phyloP scores from a whole-genome alignment of 495 filamentous ascomycete species.

The Emericellopsis terricola region DNA sequence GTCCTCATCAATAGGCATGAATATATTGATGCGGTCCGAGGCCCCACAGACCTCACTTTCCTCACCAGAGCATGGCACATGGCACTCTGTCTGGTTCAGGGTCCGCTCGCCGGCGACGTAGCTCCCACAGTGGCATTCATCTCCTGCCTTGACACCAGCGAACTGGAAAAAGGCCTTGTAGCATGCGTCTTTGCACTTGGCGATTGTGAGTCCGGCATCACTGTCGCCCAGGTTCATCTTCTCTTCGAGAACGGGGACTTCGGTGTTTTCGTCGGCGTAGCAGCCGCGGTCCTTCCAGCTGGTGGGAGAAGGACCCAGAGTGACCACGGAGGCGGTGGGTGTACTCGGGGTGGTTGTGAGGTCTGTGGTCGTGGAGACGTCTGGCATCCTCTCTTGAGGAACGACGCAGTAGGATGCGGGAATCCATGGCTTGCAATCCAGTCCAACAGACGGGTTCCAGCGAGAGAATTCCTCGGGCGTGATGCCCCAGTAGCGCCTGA shows the following conservation, averaged over 20 bases:
- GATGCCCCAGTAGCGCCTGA: neutral
- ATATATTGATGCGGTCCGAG: neutral
- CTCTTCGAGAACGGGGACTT: neutral
- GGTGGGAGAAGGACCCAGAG: neutral
- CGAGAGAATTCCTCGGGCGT: neutral
- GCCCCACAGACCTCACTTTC: neutral
- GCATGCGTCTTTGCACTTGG: constrained; percentile 1
- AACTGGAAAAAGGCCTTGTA: constrained; percentile 1
- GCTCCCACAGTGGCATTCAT: constrained; percentile 11
- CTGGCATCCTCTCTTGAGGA: neutral
- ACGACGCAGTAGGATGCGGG: neutral
- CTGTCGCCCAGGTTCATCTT: neutral
- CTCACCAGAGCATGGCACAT: neutral
- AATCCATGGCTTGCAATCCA: neutral
- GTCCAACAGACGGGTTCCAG: neutral
- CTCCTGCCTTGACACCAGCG: constrained; percentile 4
- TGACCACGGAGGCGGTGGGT: neutral
- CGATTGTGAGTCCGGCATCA: neutral
- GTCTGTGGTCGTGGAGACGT: neutral
- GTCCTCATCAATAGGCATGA: neutral
- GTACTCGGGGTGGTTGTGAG: neutral
- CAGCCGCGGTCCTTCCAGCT: neutral
- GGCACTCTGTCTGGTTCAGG: neutral
- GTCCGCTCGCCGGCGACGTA: neutral
- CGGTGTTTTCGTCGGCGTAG: neutral